A percentile compares a stretch with the other conserved stretches of the same genome.
phyloP scores from a whole-genome alignment of 257 asterid genomes.

The Haberlea rhodopensis region DNA sequence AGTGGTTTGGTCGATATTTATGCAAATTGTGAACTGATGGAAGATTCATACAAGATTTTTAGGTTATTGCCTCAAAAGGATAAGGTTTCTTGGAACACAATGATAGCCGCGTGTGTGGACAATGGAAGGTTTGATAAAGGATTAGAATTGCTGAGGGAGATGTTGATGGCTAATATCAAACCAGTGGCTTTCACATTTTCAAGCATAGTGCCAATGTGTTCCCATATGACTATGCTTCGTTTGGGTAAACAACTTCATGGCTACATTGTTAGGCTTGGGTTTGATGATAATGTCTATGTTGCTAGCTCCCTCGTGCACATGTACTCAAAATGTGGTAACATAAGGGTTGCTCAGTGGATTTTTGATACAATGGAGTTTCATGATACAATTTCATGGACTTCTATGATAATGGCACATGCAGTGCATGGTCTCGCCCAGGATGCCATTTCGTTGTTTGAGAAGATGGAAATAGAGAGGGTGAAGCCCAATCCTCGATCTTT shows the following conservation, averaged over 20 bases:
- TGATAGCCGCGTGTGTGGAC: conserved; percentile 76
- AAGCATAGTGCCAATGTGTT: conserved; percentile 89
- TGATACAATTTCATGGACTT: conserved; percentile 79
- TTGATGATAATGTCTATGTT: conserved; percentile 56
- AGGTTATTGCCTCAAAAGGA: conserved; percentile 49
- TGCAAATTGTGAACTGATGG: conserved; percentile 62
- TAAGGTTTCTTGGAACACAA: conserved; percentile 75
- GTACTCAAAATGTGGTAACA: conserved; percentile 90
- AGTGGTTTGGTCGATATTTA: conserved; percentile 96
- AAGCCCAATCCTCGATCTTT: conserved; percentile 63
- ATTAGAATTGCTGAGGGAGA: conserved; percentile 61
- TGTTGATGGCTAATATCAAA: conserved; percentile 53
- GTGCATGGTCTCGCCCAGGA: conserved; percentile 65
- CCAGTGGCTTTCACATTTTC: conserved; percentile 81
- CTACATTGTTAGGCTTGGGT: conserved; percentile 54
- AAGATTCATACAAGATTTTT: conserved; percentile 64
- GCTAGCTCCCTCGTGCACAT: conserved; percentile 84
- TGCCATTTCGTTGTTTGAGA: conserved; percentile 55
- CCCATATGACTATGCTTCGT: conserved; percentile 57
- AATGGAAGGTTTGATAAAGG: conserved; percentile 77
- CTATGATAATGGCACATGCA: conserved; percentile 92
- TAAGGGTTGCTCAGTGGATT: conserved; percentile 54
- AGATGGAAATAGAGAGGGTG: conserved; percentile 63
- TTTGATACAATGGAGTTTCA: conserved; percentile 62
- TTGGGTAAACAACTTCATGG: conserved; percentile 91